Evolutionary conservation across 805 yeast species (phyloP).

Genomic region (Kodamaea kakaduensis): DNA sequence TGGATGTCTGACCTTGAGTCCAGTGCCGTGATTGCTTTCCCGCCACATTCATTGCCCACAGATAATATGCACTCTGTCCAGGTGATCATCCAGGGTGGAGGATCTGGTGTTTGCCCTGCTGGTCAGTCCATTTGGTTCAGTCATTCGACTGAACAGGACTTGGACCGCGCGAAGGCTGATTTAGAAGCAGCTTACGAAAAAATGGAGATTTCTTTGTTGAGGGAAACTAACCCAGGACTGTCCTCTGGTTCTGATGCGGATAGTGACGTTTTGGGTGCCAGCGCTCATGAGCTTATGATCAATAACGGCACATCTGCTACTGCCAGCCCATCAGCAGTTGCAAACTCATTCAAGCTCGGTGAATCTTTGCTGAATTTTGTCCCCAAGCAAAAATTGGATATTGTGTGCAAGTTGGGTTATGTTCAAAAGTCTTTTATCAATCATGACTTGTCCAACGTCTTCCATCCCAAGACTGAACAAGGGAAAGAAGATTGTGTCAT

Average conservation of each 20-base stretch:
- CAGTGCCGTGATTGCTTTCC: conserved; percentile 87
- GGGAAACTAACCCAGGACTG: conserved; percentile 59
- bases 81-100: conserved; percentile 81
- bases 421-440: conserved; percentile 35
- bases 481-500: conserved; percentile 11
- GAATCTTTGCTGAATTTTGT: conserved; percentile 80
- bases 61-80: conserved; percentile 74
- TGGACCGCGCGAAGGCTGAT: conserved; percentile 67
- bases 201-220: conserved; percentile 72
- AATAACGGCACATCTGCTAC: conserved; percentile 15
- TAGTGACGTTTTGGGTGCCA: conserved; percentile 33
- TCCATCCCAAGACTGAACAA: conserved; percentile 24
- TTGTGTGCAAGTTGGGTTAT: conserved; percentile 39
- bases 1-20: conserved; percentile 88
- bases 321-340: conserved; percentile 54
- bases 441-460: conserved; percentile 37
- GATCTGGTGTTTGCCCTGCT: conserved; percentile 80
- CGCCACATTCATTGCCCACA: conserved; percentile 71
- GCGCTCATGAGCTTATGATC: conserved; percentile 31
- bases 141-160: conserved; percentile 65
- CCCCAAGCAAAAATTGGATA: conserved; percentile 62
- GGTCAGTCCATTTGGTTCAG: conserved; percentile 90
- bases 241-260: conserved; percentile 45
- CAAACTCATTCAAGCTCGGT: conserved; percentile 81
- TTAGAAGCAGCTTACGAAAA: conserved; percentile 75